Percentiles rank a stretch among this genome's conserved stretches.
These are phyloP conservation scores for Cairneyella variabilis DNA, from an alignment of 495 filamentous ascomycete genomes.

Conservation along the genomic window DNA sequence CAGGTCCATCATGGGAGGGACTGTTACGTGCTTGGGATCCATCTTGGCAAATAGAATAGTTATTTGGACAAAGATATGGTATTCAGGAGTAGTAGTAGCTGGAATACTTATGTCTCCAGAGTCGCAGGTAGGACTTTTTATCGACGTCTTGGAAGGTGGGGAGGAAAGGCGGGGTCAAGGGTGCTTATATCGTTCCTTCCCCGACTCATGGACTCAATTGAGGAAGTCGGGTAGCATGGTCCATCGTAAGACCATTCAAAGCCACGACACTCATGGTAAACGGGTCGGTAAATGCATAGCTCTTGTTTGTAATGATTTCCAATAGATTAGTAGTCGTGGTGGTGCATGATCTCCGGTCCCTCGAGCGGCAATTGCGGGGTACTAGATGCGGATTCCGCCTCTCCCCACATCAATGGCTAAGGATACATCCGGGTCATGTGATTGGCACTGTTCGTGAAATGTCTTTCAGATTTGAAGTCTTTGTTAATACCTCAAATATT, in stretches of 20 bases:
- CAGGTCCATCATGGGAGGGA: slow-evolving; percentile 65
- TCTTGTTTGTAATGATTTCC: slow-evolving; percentile 5
- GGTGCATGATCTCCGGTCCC: background rate
- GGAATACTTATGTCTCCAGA: too few relatives aligned
- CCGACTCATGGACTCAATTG: too few relatives aligned
- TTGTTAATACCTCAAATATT: too few relatives aligned
- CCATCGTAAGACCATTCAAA: background rate
- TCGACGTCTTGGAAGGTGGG: too few relatives aligned
- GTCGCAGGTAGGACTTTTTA: too few relatives aligned
- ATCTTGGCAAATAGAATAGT: background rate
- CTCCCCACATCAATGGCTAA: background rate
- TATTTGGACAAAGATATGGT: background rate
- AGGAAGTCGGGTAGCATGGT: background rate
- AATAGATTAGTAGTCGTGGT: too few relatives aligned
- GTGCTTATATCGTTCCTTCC: too few relatives aligned
- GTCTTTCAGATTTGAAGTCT: background rate
- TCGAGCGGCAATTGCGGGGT: background rate
- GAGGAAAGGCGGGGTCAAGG: too few relatives aligned
- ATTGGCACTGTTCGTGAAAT: too few relatives aligned
- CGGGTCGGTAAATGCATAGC: background rate
- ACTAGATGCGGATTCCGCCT: too few relatives aligned
- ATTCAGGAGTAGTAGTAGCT: background rate
- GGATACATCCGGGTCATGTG: background rate
- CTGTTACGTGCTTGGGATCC: slow-evolving; percentile 18
- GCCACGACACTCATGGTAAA: background rate